Base-by-base conservation (phyloP, 805 yeast species). In the Kuraishia hungarica region DNA sequence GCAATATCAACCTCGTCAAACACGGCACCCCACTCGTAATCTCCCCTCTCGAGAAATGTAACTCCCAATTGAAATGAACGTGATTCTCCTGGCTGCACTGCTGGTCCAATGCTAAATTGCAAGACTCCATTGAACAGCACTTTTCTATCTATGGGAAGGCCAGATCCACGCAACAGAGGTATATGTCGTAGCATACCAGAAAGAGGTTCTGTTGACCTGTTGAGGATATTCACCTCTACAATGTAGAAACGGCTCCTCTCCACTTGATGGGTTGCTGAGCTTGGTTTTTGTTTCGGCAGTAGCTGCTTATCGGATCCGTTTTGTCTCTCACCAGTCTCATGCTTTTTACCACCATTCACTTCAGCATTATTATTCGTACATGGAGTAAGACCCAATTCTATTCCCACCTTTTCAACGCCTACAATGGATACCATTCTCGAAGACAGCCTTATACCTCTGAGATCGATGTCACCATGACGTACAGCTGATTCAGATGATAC, bases 11-110 rank as follows among this genome's bases (percentile, higher is more conserved):
- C 58, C 55, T 77, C 80, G 54, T 84, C 87, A 59, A 83, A 73
- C 15, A 82, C 67, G 0, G 80, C 78, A 1, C 92, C 89, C 86
- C 96, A 85, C 65, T 89, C 94, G 64, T 85, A 91, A 51, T 81
- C 85, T 1, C 97, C 98, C 50, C 77, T 76, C 54, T 87, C 92
- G 46, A 92, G 70, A 3, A 89, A 79, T 20, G 85, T 77, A 52
- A 85, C 78, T 7, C 89, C 82, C 47, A 87, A 65, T 23, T 74
- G 74, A 29, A 82, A 70, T 1, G 66, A 71, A 2, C 71, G 53
- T 0, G 72, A 62, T 24, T 70, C 76, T 1, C 80, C 78, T 0
- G 86, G 76, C 1, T 61, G 62, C 0, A 85, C 60, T 1, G 69
- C 65, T 0, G 68, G 61, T 0, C 77, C 72, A 5, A 84, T 64